Percentiles rank a stretch among this genome's conserved stretches.
These are phyloP conservation scores for Neobulgaria alba DNA, from an alignment of 2,329 filamentous ascomycete genomes.

Conservation along the genomic window DNA sequence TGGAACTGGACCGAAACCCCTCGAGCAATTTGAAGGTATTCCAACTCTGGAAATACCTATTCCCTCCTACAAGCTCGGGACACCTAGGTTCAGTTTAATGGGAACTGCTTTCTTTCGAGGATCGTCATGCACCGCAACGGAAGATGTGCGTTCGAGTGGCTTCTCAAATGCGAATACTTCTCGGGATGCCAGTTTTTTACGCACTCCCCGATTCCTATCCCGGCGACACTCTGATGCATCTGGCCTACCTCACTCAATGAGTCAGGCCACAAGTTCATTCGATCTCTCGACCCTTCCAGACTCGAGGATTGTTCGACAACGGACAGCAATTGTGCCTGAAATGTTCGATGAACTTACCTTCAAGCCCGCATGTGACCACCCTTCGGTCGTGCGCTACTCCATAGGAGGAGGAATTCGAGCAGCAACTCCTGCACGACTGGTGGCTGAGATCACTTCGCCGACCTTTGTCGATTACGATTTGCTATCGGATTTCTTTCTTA, in stretches of 20 bases:
- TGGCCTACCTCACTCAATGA: slow-evolving; percentile 16
- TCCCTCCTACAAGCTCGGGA: slow-evolving; percentile 75
- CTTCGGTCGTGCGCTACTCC: slow-evolving; percentile 74
- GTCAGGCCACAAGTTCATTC: slow-evolving; percentile 10
- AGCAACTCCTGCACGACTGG: slow-evolving; percentile 80
- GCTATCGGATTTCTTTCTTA: slow-evolving; percentile 95
- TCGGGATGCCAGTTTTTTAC: slow-evolving; percentile 16
- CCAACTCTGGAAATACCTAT: slow-evolving; percentile 66
- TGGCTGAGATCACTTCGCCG: slow-evolving; percentile 93
- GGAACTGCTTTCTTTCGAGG: slow-evolving; percentile 72
- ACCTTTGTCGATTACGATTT: slow-evolving; percentile 95
- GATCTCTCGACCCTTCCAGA: slow-evolving; percentile 8
- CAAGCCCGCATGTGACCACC: slow-evolving; percentile 71
- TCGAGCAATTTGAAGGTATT: slow-evolving; percentile 34
- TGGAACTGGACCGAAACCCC: slow-evolving; percentile 53
- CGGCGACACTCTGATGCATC: slow-evolving; percentile 27
- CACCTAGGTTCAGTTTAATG: slow-evolving; percentile 67
- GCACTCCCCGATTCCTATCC: slow-evolving; percentile 19
- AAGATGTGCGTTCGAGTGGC: slow-evolving; percentile 59
- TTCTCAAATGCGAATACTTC: slow-evolving; percentile 36
- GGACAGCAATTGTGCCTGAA: slow-evolving; percentile 51
- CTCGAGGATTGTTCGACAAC: slow-evolving; percentile 14
- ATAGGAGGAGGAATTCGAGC: slow-evolving; percentile 69
- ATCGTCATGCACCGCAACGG: slow-evolving; percentile 70
- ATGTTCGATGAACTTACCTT: slow-evolving; percentile 78